Conservation (phyloP, 164 flowering plant genomes). For the Litsea cubeba region DNA sequence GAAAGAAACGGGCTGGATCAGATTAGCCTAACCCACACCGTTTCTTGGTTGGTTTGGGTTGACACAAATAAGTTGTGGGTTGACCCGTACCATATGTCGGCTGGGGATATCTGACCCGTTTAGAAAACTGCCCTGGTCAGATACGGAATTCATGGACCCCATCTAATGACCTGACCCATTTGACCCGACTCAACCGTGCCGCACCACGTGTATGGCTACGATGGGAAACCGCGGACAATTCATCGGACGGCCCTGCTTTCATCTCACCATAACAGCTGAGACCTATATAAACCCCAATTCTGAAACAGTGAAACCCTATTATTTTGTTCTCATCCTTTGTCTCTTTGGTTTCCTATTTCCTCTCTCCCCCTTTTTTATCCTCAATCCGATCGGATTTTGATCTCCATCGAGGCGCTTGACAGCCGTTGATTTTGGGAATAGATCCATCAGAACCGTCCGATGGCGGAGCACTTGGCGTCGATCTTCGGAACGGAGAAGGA, state of each 20-base stretch:
- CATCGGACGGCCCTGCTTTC: neutral
- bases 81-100: too few species aligned
- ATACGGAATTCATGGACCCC: too few species aligned
- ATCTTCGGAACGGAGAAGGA: slow-evolving; percentile 94
- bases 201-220: neutral
- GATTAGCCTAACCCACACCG: too few species aligned
- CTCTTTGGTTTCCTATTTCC: neutral
- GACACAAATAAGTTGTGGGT: too few species aligned
- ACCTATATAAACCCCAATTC: neutral
- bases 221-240: neutral
- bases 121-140: too few species aligned
- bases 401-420: neutral
- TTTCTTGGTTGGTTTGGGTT: too few species aligned
- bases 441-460: slow-evolving; percentile 11
- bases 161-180: too few species aligned
- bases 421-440: neutral
- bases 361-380: neutral
- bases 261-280: too few species aligned
- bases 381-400: neutral
- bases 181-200: neutral
- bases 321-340: neutral
- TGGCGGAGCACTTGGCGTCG: slow-evolving; percentile 97
- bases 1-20: too few species aligned
- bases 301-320: neutral
- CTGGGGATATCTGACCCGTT: too few species aligned